Base-by-base conservation (phyloP, 352 stramenopile species). In the Phytophthora lateralis region DNA sequence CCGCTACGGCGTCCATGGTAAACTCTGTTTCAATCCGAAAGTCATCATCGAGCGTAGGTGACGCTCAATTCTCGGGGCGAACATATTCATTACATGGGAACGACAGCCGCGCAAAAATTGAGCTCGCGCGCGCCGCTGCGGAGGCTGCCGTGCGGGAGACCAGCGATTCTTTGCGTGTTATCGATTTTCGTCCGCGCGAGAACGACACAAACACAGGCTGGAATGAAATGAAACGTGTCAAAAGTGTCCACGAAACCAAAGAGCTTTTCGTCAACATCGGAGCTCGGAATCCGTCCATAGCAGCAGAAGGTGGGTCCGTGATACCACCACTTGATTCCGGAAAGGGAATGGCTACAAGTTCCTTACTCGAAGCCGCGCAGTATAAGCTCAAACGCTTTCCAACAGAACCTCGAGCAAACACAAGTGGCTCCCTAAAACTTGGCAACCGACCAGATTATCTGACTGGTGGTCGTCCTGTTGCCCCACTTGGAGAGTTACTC, bases 401-500 rank as follows among this genome's bases (percentile, higher is more conserved):
- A 29, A 73, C 63, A 15, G 59, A 69, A 26, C 42, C 65, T 24
- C 17, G 51, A 49, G 47, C 14, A 43, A 38, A 18, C 17, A 46
- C 26, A 18, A 27, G 39, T 17, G 30, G 85, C 0, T 38, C 63
- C 10, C 37, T 38, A 15, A 67, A 54, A 21, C 30, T 65, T 14
- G 50, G 43, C 4, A 59, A 37, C 4, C 45, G 46, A 56, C 59
- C 53, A n/a, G 64, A 73, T 32, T 95, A 97, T 57, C 61, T 97
- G 24, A 82, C 63, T 0, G 86, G 85, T 4, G 88, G 86, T 3
- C 51, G 70, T n/a, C 48, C 62, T 37, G 79, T 91, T 14, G 51
- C 60, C 4, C 76, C 78, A 5, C 66, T 98, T 6, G 78, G 76
- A 4, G 63, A 85, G 17, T 53, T 98, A 15, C 63, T 98, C 1